These are phyloP conservation scores for Bremia lactucae DNA, from an alignment of 352 stramenopile species.

Conservation along the genomic window DNA sequence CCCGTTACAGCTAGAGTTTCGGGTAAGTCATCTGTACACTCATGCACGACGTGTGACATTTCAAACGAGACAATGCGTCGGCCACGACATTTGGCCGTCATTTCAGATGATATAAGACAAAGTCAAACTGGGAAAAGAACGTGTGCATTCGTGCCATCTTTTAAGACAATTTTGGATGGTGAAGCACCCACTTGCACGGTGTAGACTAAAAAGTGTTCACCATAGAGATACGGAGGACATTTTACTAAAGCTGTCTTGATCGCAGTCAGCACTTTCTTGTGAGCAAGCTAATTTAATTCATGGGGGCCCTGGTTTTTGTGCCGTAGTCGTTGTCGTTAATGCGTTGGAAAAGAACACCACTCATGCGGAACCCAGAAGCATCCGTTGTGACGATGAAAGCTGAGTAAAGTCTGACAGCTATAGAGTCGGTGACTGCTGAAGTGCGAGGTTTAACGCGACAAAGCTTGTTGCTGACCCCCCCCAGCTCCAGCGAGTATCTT, in stretches of 20 bases:
- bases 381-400: constrained; percentile 2
- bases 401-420: background rate
- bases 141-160: background rate
- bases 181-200: background rate
- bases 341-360: background rate
- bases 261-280: background rate
- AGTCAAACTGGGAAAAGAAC: background rate
- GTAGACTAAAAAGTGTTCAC: background rate
- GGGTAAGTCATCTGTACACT: no score
- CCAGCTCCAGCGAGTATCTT: background rate
- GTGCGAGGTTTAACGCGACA: background rate
- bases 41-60: no score
- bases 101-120: background rate
- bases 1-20: no score
- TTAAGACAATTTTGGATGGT: background rate
- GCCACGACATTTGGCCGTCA: background rate
- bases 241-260: background rate
- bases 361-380: background rate
- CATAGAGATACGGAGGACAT: background rate
- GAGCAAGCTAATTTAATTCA: background rate
- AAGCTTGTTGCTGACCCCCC: background rate
- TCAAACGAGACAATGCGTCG: background rate
- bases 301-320: background rate
- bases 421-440: background rate
- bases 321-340: background rate